These are phyloP conservation scores for Aspergillus incahuasiensis DNA, from an alignment of 495 filamentous ascomycete species.

Conservation along the genomic window DNA sequence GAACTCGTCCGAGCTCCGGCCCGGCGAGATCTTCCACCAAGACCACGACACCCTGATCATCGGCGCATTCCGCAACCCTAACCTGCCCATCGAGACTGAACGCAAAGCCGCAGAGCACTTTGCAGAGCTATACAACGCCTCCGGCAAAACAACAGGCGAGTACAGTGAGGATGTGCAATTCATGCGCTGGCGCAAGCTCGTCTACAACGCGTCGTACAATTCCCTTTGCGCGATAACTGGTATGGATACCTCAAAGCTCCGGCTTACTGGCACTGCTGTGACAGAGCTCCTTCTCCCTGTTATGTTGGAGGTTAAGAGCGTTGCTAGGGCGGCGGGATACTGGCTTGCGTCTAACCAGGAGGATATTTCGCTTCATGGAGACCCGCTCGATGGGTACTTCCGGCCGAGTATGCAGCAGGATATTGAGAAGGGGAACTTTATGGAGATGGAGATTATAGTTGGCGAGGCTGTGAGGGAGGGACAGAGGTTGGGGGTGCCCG, in stretches of 20 bases:
- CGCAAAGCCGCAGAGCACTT: slow-evolving; percentile 30
- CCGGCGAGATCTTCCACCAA: slow-evolving; percentile 43
- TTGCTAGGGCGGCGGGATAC: background rate
- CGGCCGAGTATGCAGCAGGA: background rate
- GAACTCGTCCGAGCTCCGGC: slow-evolving; percentile 40
- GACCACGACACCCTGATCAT: slow-evolving; percentile 36
- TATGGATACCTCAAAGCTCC: slow-evolving; percentile 31
- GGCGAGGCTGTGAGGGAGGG: background rate
- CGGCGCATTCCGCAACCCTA: slow-evolving; percentile 41
- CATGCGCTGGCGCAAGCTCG: slow-evolving; percentile 46
- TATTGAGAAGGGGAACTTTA: background rate
- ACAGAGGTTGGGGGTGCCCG: background rate
- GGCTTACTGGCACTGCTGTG: background rate
- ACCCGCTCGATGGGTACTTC: background rate
- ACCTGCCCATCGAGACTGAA: slow-evolving; percentile 6
- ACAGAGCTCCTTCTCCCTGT: background rate
- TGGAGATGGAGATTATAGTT: background rate
- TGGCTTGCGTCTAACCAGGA: background rate
- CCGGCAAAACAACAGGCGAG: slow-evolving; percentile 21
- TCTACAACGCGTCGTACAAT: slow-evolving; percentile 48
- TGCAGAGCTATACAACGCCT: slow-evolving; percentile 33
- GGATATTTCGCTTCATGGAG: background rate
- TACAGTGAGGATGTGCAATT: slow-evolving; percentile 32
- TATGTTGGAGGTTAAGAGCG: background rate
- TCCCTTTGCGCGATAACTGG: slow-evolving; percentile 41